Evolutionary conservation across 768 basidiomycete genomes (phyloP).

Genomic region (Porpolomopsis calyptriformis): DNA sequence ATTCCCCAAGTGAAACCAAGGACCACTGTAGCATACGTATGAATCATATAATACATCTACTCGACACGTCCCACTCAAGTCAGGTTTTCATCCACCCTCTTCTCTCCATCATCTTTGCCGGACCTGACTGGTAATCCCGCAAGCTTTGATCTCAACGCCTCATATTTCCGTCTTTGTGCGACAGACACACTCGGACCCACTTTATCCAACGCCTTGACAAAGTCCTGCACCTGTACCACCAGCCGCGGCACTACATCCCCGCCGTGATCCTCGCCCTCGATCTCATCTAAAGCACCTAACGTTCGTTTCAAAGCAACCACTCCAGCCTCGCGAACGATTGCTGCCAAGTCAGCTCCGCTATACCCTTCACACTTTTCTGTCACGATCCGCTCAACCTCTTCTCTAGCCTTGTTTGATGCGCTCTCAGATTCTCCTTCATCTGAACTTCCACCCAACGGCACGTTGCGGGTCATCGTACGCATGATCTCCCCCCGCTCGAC

Average conservation of each 20-base stretch:
- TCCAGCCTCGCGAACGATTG: slow-evolving; percentile 81
- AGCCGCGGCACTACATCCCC: slow-evolving; percentile 23
- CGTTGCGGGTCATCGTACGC: slow-evolving; percentile 57
- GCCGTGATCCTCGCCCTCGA: slow-evolving; percentile 30
- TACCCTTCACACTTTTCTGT: slow-evolving; percentile 69
- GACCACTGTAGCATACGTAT: no score
- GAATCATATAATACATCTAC: no score
- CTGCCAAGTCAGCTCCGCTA: slow-evolving; percentile 85
- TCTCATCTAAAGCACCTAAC: slow-evolving; percentile 55
- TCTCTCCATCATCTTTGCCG: slow-evolving; percentile 34
- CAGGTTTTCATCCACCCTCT: slow-evolving; percentile 17
- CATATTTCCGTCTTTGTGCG: slow-evolving; percentile 75
- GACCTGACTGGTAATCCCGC: slow-evolving; percentile 59
- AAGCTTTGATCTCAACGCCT: slow-evolving; percentile 70
- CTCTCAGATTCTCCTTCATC: slow-evolving; percentile 8
- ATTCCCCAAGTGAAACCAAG: no score
- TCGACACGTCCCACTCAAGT: no score
- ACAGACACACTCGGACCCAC: slow-evolving; percentile 78
- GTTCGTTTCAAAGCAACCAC: slow-evolving; percentile 68
- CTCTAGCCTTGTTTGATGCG: slow-evolving; percentile 17
- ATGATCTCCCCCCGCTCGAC: slow-evolving; percentile 78
- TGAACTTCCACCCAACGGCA: slow-evolving; percentile 43
- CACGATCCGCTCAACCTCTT: slow-evolving; percentile 37
- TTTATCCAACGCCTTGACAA: slow-evolving; percentile 63
- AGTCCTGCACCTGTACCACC: slow-evolving; percentile 55